Conservation (phyloP, 2,329 filamentous ascomycete species). For the Madurella mycetomatis region DNA sequence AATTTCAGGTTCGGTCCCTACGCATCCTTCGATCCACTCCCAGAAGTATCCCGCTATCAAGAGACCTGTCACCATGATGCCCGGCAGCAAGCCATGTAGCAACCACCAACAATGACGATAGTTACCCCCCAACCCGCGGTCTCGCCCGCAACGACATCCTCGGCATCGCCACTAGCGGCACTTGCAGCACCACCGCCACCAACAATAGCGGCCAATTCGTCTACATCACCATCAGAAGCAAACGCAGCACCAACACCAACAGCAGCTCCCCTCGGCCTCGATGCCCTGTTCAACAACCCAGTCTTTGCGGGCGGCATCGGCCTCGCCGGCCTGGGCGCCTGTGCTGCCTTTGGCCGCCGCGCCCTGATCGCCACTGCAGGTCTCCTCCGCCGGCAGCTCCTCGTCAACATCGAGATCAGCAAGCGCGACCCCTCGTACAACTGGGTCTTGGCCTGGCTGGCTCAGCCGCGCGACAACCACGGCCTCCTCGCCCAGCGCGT, state of each 20-base stretch:
- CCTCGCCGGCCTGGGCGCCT: conserved; percentile 81
- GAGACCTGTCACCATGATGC: neutral
- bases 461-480: conserved; percentile 64
- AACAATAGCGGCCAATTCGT: neutral
- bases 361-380: conserved; percentile 68
- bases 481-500: conserved; percentile 57
- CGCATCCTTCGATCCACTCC: neutral
- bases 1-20: conserved; percentile 13
- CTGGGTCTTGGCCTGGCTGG: conserved; percentile 94
- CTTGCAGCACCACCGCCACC: neutral
- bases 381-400: conserved; percentile 74
- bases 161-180: neutral
- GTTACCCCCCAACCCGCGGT: conserved; percentile 1
- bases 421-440: conserved; percentile 89
- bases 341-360: conserved; percentile 73
- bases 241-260: conserved; percentile 13
- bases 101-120: conserved; percentile 11
- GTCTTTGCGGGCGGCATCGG: conserved; percentile 74
- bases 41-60: neutral
- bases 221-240: conserved; percentile 2
- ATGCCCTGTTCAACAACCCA: conserved; percentile 60
- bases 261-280: conserved; percentile 40
- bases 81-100: conserved; percentile 15
- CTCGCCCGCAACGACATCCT: conserved; percentile 1
- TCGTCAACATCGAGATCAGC: conserved; percentile 94